Conservation (phyloP, 2,329 filamentous ascomycete genomes). For the Beauveria sp. region DNA sequence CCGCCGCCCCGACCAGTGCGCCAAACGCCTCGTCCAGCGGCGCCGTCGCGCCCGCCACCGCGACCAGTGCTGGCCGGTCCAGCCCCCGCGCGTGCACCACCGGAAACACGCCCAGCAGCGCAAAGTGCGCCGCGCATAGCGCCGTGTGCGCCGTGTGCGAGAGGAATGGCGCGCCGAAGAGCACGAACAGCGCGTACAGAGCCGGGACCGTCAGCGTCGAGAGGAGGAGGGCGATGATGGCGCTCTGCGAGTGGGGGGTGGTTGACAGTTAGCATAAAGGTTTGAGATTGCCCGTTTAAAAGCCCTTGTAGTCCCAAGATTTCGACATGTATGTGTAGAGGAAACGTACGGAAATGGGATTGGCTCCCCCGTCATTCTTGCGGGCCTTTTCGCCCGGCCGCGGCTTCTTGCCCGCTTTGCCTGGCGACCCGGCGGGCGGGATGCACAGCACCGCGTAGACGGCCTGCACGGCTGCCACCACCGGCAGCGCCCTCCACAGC, state of each 20-base stretch:
- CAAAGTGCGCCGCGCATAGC: conserved; percentile 73
- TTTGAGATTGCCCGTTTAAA: no score
- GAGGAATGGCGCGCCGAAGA: conserved; percentile 87
- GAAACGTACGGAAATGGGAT: conserved; percentile 38
- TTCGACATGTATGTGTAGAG: not conserved
- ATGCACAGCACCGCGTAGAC: conserved; percentile 56
- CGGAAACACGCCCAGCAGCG: conserved; percentile 69
- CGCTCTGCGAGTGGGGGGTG: conserved; percentile 26
- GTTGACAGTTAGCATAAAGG: no score
- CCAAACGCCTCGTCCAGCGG: conserved; percentile 83
- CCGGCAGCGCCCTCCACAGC: conserved; percentile 53
- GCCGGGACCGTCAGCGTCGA: conserved; percentile 62
- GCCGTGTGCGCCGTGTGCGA: conserved; percentile 72
- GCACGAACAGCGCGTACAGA: conserved; percentile 59
- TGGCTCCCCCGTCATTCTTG: conserved; percentile 39
- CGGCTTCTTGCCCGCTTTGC: conserved; percentile 37
- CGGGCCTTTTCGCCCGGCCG: conserved; percentile 45
- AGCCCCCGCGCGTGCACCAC: conserved; percentile 82
- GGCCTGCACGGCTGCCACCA: conserved; percentile 57
- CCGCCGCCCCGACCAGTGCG: conserved; percentile 64
- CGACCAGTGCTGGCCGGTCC: conserved; percentile 62
- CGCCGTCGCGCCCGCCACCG: conserved; percentile 55
- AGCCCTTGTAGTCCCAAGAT: not conserved
- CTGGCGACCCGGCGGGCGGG: conserved; percentile 46
- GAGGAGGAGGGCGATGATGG: conserved; percentile 45